Conservation (phyloP, 2,329 filamentous ascomycete genomes). For the Talaromyces pinophilus region DNA sequence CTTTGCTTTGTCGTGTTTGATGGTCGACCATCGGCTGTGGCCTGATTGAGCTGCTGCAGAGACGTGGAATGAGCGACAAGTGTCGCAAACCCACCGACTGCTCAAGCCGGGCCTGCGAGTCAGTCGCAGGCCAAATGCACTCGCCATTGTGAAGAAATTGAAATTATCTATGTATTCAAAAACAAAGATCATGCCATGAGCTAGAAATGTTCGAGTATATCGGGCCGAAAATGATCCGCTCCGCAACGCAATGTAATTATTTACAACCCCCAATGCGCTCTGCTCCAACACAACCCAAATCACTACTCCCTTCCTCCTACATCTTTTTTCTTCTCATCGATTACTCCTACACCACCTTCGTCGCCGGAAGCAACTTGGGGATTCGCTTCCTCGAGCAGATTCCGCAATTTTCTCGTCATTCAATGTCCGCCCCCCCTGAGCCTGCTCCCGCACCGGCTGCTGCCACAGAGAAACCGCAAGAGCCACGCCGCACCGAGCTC, state of each 20-base stretch:
- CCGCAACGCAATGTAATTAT: slow-evolving; percentile 28
- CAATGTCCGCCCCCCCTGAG: slow-evolving; percentile 44
- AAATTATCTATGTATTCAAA: slow-evolving; percentile 12
- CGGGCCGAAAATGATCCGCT: slow-evolving; percentile 29
- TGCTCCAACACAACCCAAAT: background rate
- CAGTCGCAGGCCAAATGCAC: slow-evolving; percentile 31
- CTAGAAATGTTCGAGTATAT: background rate
- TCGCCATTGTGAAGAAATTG: slow-evolving; percentile 6
- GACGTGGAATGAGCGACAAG: slow-evolving; percentile 52
- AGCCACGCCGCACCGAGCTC: slow-evolving; percentile 61
- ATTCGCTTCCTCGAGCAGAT: slow-evolving; percentile 16
- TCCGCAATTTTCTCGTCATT: slow-evolving; percentile 22
- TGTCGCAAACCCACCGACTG: slow-evolving; percentile 26
- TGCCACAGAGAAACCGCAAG: slow-evolving; percentile 35
- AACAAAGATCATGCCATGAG: background rate
- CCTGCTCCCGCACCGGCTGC: slow-evolving; percentile 34
- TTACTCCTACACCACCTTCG: background rate
- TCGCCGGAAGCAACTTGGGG: slow-evolving; percentile 11
- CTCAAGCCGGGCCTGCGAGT: slow-evolving; percentile 24
- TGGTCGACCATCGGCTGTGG: slow-evolving; percentile 94
- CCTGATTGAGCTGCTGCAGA: slow-evolving; percentile 59
- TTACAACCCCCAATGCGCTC: slow-evolving; percentile 12
- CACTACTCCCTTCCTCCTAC: background rate
- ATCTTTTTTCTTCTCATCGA: background rate
- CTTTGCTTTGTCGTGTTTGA: slow-evolving; percentile 89